Base-by-base conservation (phyloP, 257 asterid species). In the Paulownia fortunei region DNA sequence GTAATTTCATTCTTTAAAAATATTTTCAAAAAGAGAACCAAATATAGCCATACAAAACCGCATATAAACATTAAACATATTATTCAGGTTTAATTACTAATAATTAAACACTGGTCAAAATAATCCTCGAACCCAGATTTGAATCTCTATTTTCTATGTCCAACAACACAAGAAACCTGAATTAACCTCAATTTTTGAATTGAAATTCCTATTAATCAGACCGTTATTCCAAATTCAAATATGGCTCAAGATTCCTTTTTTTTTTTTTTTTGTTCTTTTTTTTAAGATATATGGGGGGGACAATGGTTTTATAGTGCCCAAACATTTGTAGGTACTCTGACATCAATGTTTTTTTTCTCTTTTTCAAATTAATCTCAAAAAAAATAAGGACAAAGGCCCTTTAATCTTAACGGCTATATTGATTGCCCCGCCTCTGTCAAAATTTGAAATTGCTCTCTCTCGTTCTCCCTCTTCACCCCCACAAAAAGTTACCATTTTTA, bases 361-460 rank as follows among this genome's bases (percentile, higher is more conserved):
- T 37, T 70, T 26, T 16, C 30, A 37, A n/a, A 46, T n/a, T 2
- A 5, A 27, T 64, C 63, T 56, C 61, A 51, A 74, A 3, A 13
- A 58, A 16, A 9, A 32, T 26, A 44, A 19, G 36, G 39, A 52
- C 26, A 70, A 42, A 63, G 58, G 26, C 12, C 76, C 49, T 66
- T 76, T 46, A 58, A 27, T 54, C 30, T 12, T 83, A 91, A 91
- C 96, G 94, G 94, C 91, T 85, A 85, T 76, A 82, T 89, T 86
- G 75, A 79, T 58, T 86, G 83, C 65, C 84, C 78, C 76, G 65
- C 79, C 77, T 69, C 80, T 67, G 86, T 79, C 77, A 84, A 90
- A 83, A 60, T 90, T 92, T 90, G 94, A 92, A 92, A 76, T 85
- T 41, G 63, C 18, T 32, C 68, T 58, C 59, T 73, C 87, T 77